Evolutionary conservation across 1,284 basidiomycete species (phyloP), one percentile per base, ranked within the genome.

Genomic region (Moesziomyces sp.): DNA sequence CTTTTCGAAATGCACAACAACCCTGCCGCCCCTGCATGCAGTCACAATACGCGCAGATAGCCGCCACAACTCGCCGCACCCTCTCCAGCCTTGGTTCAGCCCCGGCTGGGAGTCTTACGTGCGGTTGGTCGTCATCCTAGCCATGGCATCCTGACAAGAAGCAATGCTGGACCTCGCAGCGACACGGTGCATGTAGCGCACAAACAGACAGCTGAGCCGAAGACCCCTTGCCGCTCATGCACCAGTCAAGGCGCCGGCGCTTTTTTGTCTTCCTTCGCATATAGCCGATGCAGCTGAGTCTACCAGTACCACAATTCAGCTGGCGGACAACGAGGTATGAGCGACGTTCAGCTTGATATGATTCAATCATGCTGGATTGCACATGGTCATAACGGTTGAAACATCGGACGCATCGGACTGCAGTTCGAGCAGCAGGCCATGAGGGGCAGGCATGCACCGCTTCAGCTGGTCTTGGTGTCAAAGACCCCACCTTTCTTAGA

Each of bases 401-500:
- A 28, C 6, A 28, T 28, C 26, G 8, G 26, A 28, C 26, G 26
- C 6, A 7, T 28, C 26, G 6, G 26, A 28, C 1, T 28, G 5
- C 26, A 6, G 6, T 28, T 7, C 26, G 26, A 28, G 26, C 26
- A 8, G 26, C 21, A 21, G 21, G 21, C 8, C 21, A 8, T 34
- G 26, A 26, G 28, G 10, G 13, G 5, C 21, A 21, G 28, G 3
- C 18, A 19, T 2, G 21, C 18, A 30, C n/a, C 14, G 10, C 28
- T 5, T 58, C 57, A 52, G 26, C 42, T 55, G 44, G 54, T 63
- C 51, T 73, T 73, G 48, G 64, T 18, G 42, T 56, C 47, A 30
- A 74, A 74, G 4, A 65, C 71, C 13, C 71, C 71, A 19, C 56
- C 65, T 0, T 58, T 63, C 47, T 73, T 73, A 40, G 64, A 19